Percentiles rank a stretch among this genome's conserved stretches.
Conservation (phyloP, 352 stramenopile genomes). For the Phytophthora cactorum region DNA sequence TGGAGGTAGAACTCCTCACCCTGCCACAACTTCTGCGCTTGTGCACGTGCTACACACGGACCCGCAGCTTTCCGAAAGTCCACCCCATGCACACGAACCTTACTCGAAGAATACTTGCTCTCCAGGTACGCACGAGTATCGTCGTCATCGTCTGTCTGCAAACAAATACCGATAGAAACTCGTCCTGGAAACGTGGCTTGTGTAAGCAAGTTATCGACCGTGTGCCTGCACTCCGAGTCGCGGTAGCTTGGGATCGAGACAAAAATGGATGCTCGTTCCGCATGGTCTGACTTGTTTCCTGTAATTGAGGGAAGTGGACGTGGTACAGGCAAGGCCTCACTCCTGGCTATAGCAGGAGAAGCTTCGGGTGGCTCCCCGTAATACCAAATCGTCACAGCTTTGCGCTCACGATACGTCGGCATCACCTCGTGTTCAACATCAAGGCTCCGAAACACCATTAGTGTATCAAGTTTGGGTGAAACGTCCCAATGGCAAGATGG, state of each 20-base stretch:
- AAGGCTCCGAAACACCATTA: conserved; percentile 93
- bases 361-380: conserved; percentile 63
- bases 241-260: conserved; percentile 94
- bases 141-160: conserved; percentile 76
- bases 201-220: conserved; percentile 74
- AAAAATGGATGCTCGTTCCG: conserved; percentile 84
- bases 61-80: conserved; percentile 84
- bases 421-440: conserved; percentile 92
- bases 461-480: conserved; percentile 80
- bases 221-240: conserved; percentile 90
- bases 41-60: conserved; percentile 89
- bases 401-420: conserved; percentile 79
- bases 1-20: conserved; percentile 93
- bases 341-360: not conserved
- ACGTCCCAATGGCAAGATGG: conserved; percentile 67
- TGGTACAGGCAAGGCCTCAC: conserved; percentile 1
- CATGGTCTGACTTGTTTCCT: not conserved
- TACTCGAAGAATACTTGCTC: conserved; percentile 34
- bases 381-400: conserved; percentile 95
- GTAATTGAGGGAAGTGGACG: conserved; percentile 6
- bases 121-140: conserved; percentile 49
- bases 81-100: conserved; percentile 63
- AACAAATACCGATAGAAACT: conserved; percentile 89
- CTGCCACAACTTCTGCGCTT: conserved; percentile 81
- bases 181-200: conserved; percentile 68